Conservation (phyloP, 2,329 filamentous ascomycete genomes). For the Pestalotiopsis sp. region DNA sequence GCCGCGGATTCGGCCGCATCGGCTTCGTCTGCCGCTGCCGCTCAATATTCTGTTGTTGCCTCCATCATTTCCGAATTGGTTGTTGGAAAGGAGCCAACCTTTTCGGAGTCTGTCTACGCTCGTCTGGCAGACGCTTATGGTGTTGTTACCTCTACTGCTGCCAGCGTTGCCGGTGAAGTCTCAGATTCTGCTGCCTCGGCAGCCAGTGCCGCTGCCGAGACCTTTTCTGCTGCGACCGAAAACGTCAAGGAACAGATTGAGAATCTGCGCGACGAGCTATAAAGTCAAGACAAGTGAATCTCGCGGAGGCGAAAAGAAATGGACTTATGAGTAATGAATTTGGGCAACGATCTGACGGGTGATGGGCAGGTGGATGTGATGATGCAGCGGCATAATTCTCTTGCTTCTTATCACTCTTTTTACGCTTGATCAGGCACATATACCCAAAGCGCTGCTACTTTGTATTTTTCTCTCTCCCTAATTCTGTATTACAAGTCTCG, state of each 20-base stretch:
- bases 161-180: slow-evolving; percentile 43
- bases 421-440: slow-evolving; percentile 8
- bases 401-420: slow-evolving; percentile 5
- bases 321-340: neutral
- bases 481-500: slow-evolving; percentile 2
- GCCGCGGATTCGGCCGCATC: slow-evolving; percentile 56
- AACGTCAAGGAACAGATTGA: slow-evolving; percentile 9
- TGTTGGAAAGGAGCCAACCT: slow-evolving; percentile 76
- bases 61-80: slow-evolving; percentile 77
- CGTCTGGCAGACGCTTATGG: slow-evolving; percentile 74
- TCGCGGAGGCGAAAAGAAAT: neutral
- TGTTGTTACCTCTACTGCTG: slow-evolving; percentile 62
- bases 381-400: neutral
- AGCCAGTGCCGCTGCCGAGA: slow-evolving; percentile 27
- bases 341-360: neutral
- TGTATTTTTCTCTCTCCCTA: slow-evolving; percentile 3
- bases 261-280: slow-evolving; percentile 8
- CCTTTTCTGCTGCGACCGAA: slow-evolving; percentile 17
- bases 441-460: slow-evolving; percentile 4
- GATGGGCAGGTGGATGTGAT: neutral
- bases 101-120: slow-evolving; percentile 78
- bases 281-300: neutral
- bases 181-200: slow-evolving; percentile 29
- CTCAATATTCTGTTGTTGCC: slow-evolving; percentile 72
- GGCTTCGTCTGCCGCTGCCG: slow-evolving; percentile 61